Evolutionary conservation across 805 yeast genomes (phyloP).

Genomic region (Kuraishia piskuri): DNA sequence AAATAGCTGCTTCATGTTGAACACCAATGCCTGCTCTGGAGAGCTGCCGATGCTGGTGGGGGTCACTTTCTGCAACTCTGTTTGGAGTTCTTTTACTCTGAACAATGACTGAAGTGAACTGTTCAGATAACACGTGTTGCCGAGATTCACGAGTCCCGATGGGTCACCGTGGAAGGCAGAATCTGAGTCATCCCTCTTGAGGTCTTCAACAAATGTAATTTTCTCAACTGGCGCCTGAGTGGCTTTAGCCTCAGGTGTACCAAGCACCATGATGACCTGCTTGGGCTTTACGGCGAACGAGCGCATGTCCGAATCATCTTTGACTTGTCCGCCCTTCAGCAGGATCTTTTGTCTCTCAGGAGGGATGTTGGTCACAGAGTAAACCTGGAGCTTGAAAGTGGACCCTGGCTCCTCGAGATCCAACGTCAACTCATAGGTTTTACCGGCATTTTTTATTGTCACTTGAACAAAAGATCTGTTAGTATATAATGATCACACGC

Average conservation of each 20-base stretch:
- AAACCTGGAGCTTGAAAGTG: slow-evolving; percentile 61
- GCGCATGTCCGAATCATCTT: slow-evolving; percentile 50
- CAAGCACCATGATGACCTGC: slow-evolving; percentile 78
- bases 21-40: slow-evolving; percentile 18
- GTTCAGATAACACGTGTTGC: slow-evolving; percentile 74
- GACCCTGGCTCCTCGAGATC: slow-evolving; percentile 48
- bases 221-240: slow-evolving; percentile 41
- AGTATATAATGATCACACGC: no score
- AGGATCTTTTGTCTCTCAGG: slow-evolving; percentile 83
- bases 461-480: slow-evolving; percentile 15
- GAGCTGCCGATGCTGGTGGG: slow-evolving; percentile 12
- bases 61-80: slow-evolving; percentile 16
- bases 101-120: slow-evolving; percentile 55
- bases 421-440: slow-evolving; percentile 48
- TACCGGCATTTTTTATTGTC: slow-evolving; percentile 61
- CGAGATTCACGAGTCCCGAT: slow-evolving; percentile 59
- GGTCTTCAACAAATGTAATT: slow-evolving; percentile 62
- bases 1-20: slow-evolving; percentile 33
- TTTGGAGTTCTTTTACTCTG: slow-evolving; percentile 33
- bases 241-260: slow-evolving; percentile 66
- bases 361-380: slow-evolving; percentile 73
- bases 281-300: slow-evolving; percentile 50
- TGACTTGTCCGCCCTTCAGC: slow-evolving; percentile 81
- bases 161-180: slow-evolving; percentile 37
- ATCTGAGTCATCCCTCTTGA: slow-evolving; percentile 35